Base-by-base conservation (phyloP, 179 eudicot genomes). In the Silene vulgaris region DNA sequence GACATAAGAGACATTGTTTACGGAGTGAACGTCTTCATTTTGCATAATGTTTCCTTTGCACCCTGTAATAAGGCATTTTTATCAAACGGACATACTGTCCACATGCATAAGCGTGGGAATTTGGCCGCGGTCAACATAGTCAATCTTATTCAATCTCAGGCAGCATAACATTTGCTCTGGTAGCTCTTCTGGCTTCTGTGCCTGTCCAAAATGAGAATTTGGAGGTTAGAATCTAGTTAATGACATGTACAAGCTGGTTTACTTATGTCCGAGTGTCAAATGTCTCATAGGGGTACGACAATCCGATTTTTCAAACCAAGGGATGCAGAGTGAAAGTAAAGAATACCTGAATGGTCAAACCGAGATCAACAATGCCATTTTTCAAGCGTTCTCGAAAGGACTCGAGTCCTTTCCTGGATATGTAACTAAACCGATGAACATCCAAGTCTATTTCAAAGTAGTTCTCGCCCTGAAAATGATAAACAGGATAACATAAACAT, bases 361-460 rank as follows among this genome's bases (percentile, higher is more conserved):
- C 99, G 52, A 95, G 80, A 85, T 95, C 90, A 61, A 95, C 71
- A 45, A 92, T 83, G 30, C 97, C 91, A 67, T 80, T 79, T 65
- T 66, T 82, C 65, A 92, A 76, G 59, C 97, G 88, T 29, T 88
- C 99, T 40, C 89, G 84, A 70, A 95, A 90, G 74, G 99, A 83
- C 59, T 95, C 97, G 50, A 92, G 88, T 74, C 99, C 99, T 77
- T 87, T 95, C 82, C 99, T 86, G 60, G 97, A 91, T 64, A 95
- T 89, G 87, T 86, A 95, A 85, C 97, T 85, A 81, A 95, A 95
- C 56, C 89, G 87, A 79, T 95, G 99, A 75, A 95, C 88, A 83
- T 92, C 99, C 69, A 92, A 86, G 74, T 95, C 99, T 73, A 95
- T 85, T 79, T 95, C 97, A 75, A 94, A 95, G 88, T 95, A 95